A percentile compares a stretch with the other conserved stretches of the same genome.
These are phyloP conservation scores for Leishmania major DNA, from an alignment of 208 protist genomes.

Conservation along the genomic window DNA sequence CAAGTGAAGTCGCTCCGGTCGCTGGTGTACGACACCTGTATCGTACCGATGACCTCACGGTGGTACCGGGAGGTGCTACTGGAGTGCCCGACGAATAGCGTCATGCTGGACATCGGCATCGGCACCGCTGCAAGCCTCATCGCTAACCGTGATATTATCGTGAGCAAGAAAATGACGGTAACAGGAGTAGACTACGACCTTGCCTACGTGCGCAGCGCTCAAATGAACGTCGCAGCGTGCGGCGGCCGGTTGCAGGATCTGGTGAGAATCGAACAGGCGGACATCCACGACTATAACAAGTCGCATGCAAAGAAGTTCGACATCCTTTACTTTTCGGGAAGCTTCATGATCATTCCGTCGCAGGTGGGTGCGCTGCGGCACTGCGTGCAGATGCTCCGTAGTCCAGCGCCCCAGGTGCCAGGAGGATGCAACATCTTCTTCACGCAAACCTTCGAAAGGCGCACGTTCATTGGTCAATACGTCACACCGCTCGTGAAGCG, in stretches of 20 bases:
- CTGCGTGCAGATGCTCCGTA: conserved; percentile 68
- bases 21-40: conserved; percentile 65
- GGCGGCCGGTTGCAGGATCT: conserved; percentile 40
- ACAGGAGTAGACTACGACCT: conserved; percentile 75
- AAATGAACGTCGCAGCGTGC: conserved; percentile 45
- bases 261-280: conserved; percentile 54
- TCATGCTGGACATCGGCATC: conserved; percentile 81
- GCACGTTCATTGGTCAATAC: conserved; percentile 56
- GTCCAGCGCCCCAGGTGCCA: conserved; percentile 40
- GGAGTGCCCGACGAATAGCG: conserved; percentile 53
- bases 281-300: conserved; percentile 73
- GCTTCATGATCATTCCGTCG: conserved; percentile 79
- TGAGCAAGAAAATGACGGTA: conserved; percentile 70
- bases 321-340: conserved; percentile 81
- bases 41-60: conserved; percentile 54
- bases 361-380: conserved; percentile 55
- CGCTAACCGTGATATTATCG: conserved; percentile 72
- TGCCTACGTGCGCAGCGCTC: conserved; percentile 61
- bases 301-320: conserved; percentile 56
- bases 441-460: conserved; percentile 80
- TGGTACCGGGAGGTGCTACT: conserved; percentile 85
- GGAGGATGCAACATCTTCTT: conserved; percentile 71
- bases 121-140: conserved; percentile 80
- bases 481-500: conserved; percentile 63
- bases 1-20: conserved; percentile 39